phyloP scores from a whole-genome alignment of 2,329 filamentous ascomycete species.

The Aschersonia sp. region DNA sequence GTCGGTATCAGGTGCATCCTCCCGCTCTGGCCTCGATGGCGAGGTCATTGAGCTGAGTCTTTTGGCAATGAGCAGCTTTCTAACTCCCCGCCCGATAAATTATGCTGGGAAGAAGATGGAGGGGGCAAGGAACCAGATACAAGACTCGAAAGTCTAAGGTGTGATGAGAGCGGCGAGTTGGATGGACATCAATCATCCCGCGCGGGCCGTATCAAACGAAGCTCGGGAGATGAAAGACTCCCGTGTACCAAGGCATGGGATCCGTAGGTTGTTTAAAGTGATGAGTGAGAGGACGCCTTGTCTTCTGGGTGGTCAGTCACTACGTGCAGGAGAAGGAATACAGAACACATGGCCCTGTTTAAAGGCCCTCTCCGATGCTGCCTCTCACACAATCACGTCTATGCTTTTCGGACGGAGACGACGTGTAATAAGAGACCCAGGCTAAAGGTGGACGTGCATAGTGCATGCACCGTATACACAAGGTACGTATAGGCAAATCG shows the following conservation, averaged over 20 bases:
- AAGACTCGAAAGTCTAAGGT: no score
- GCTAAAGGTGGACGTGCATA: background rate
- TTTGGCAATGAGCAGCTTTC: background rate
- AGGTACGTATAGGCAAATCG: background rate
- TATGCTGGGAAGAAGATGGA: no score
- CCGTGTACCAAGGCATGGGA: no score
- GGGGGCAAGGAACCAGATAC: no score
- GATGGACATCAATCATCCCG: no score
- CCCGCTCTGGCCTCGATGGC: constrained; percentile 1
- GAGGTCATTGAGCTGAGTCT: constrained; percentile 2
- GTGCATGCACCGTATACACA: constrained; percentile 1
- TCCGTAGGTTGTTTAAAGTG: no score
- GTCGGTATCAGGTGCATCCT: background rate
- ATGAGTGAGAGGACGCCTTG: no score
- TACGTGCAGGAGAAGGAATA: background rate
- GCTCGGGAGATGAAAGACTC: no score
- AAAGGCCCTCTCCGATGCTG: background rate
- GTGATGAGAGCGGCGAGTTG: no score
- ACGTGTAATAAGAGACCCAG: background rate
- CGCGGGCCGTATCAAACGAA: no score
- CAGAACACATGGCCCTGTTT: background rate
- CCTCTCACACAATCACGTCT: background rate
- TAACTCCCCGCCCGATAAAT: background rate
- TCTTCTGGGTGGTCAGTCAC: background rate
- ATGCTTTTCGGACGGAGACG: background rate